Evolutionary conservation across 208 protist species (phyloP), one percentile per base, ranked within the genome.

Genomic region (Leishmania tropica): DNA sequence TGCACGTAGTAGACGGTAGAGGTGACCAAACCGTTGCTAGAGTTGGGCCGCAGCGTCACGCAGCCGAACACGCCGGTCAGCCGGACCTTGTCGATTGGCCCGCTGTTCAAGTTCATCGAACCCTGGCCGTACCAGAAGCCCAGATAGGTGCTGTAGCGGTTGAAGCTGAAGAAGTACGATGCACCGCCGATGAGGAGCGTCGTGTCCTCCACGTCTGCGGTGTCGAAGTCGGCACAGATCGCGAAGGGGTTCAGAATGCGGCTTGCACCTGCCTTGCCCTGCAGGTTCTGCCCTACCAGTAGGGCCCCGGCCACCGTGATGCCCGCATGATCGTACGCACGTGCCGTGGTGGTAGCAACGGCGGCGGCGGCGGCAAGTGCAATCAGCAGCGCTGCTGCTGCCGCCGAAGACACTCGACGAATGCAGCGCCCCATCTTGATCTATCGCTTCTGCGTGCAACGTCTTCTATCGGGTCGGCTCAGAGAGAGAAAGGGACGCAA

Each of bases 91-190:
- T 17, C 47, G 37, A 83, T 76, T 1, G 56, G 13, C 2, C 79
- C 86, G 64, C 65, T 83, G 21, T 37, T 47, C 19, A 37, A 17
- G 37, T 47, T 60, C 15, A 11, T 5, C 1, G n/a, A 31, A 8
- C 58, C 58, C 17, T 80, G 53, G 37, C 85, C 84, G 72, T 87
- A 86, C 53, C 85, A 82, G 68, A 83, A 89, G 68, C 51, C 70
- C 62, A 88, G 83, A n/a, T 86, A 45, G 54, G 81, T 83, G 11
- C 37, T 88, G 37, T 67, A 80, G 51, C 88, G 86, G 53, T 89
- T 88, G 67, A 89, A 83, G 45, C 72, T 84, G 76, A 89, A 90
- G 64, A 96, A 88, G 67, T 77, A 75, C 31, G 65, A 76, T 31
- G 56, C 56, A 3, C 58, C 75, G 21, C 88, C 88, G 54, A 94